phyloP scores from a whole-genome alignment of 1,139 yeast species.

The Nakaseomyces glabratus region DNA sequence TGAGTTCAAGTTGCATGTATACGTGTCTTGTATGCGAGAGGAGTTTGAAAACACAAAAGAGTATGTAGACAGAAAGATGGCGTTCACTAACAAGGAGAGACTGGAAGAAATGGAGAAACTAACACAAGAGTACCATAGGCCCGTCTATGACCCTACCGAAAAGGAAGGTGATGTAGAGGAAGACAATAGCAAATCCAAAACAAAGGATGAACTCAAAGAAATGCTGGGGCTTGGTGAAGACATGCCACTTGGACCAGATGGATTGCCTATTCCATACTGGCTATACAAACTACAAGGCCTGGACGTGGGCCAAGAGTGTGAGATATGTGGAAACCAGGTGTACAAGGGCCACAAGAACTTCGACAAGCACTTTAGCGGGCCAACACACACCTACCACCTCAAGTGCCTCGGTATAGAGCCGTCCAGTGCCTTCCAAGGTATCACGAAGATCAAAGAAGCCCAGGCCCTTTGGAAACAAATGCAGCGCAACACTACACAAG shows the following conservation, averaged over 20 bases:
- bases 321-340: constrained; percentile 70
- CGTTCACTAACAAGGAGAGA: constrained; percentile 43
- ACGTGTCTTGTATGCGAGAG: constrained; percentile 13
- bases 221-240: constrained; percentile 40
- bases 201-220: constrained; percentile 21
- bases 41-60: constrained; percentile 40
- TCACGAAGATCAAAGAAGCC: constrained; percentile 64
- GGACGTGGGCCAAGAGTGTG: constrained; percentile 66
- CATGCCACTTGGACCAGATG: constrained; percentile 79
- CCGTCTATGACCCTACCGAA: constrained; percentile 22
- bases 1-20: constrained; percentile 24
- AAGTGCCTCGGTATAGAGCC: constrained; percentile 64
- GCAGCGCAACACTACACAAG: constrained; percentile 10
- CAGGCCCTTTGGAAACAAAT: constrained; percentile 44
- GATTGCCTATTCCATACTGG: constrained; percentile 91
- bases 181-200: constrained; percentile 4
- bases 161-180: constrained; percentile 17
- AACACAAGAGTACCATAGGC: constrained; percentile 33
- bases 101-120: constrained; percentile 51
- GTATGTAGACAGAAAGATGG: constrained; percentile 57
- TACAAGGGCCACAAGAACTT: constrained; percentile 71
- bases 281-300: constrained; percentile 82
- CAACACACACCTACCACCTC: constrained; percentile 66
- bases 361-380: constrained; percentile 62
- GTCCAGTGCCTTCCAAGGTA: constrained; percentile 49